These are phyloP conservation scores for Aspergillus neoniger DNA, from an alignment of 2,329 filamentous ascomycete species.

Conservation along the genomic window DNA sequence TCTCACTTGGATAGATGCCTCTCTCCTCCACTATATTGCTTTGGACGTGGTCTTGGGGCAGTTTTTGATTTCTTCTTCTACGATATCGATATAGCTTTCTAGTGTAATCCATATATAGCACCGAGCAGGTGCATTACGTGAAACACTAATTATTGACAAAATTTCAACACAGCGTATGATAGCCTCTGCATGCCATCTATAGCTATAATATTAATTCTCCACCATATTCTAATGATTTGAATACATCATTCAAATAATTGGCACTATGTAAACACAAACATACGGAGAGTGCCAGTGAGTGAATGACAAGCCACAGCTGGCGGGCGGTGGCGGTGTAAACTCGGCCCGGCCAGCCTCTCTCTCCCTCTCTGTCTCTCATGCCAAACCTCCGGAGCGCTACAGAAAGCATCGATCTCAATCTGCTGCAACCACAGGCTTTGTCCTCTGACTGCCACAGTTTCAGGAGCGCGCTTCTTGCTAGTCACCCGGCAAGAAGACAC, in stretches of 20 bases:
- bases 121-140: background rate
- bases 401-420: background rate
- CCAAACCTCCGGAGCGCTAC: background rate
- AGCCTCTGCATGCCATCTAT: too few relatives aligned
- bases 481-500: slow-evolving; percentile 3
- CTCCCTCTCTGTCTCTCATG: background rate
- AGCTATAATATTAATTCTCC: too few relatives aligned
- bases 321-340: background rate
- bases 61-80: background rate
- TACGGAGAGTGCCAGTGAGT: background rate
- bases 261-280: too few relatives aligned
- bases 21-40: background rate
- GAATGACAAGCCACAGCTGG: background rate
- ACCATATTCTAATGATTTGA: too few relatives aligned
- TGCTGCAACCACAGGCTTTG: slow-evolving; percentile 6
- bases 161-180: too few relatives aligned
- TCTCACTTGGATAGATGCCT: background rate
- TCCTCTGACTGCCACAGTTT: slow-evolving; percentile 12
- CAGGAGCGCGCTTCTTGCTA: slow-evolving; percentile 12
- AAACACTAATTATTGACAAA: background rate
- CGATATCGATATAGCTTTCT: background rate
- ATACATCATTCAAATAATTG: too few relatives aligned
- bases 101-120: background rate
- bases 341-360: background rate
- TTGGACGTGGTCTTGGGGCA: background rate